A percentile compares a stretch with the other conserved stretches of the same genome.
Conservation (phyloP, 2,329 filamentous ascomycete species). For the Chaetomium strumarium region DNA sequence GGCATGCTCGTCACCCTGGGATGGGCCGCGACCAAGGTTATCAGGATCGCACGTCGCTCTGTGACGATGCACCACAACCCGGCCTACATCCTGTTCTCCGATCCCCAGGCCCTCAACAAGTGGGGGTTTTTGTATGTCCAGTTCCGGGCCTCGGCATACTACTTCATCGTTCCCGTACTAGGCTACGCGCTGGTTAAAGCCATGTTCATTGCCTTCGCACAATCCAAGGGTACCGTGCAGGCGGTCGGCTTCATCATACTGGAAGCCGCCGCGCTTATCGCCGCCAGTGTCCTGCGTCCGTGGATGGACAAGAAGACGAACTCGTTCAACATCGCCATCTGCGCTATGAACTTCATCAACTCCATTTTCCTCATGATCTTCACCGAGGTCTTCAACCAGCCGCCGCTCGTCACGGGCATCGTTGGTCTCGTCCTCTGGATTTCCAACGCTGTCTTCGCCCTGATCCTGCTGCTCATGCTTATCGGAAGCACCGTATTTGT, state of each 20-base stretch:
- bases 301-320: slow-evolving; percentile 99
- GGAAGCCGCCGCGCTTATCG: slow-evolving; percentile 72
- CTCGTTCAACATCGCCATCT: slow-evolving; percentile 90
- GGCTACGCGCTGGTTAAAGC: slow-evolving; percentile 78
- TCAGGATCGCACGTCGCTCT: slow-evolving; percentile 80
- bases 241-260: slow-evolving; percentile 78
- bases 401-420: slow-evolving; percentile 75
- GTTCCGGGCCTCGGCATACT: slow-evolving; percentile 92
- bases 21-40: slow-evolving; percentile 87
- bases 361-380: slow-evolving; percentile 85
- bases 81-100: slow-evolving; percentile 93
- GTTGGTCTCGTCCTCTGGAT: slow-evolving; percentile 88
- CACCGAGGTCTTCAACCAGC: slow-evolving; percentile 78
- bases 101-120: slow-evolving; percentile 90
- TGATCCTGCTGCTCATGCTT: slow-evolving; percentile 78
- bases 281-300: slow-evolving; percentile 72
- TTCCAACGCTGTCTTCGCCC: slow-evolving; percentile 74
- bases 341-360: slow-evolving; percentile 84
- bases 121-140: slow-evolving; percentile 98
- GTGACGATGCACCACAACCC: slow-evolving; percentile 92
- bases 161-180: slow-evolving; percentile 80
- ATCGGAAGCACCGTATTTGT: slow-evolving; percentile 60
- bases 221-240: slow-evolving; percentile 65
- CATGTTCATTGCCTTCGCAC: slow-evolving; percentile 79
- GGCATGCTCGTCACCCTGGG: slow-evolving; percentile 70